A percentile compares a stretch with the other conserved stretches of the same genome.
phyloP scores from a whole-genome alignment of 1,139 yeast species.

The Taiozyma onychis region DNA sequence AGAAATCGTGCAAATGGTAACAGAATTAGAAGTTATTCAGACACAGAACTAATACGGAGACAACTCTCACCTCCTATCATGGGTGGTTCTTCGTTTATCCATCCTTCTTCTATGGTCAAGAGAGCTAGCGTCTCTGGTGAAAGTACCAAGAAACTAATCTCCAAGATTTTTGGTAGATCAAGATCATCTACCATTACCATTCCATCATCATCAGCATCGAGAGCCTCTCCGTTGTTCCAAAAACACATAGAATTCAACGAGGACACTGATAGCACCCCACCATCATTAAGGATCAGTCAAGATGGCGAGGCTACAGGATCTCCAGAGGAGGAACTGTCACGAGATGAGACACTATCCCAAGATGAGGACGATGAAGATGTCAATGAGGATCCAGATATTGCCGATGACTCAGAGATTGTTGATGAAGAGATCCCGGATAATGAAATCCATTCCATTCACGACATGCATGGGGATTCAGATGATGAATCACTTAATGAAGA shows the following conservation, averaged over 20 bases:
- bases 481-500: slow-evolving; percentile 2
- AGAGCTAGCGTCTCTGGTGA: slow-evolving; percentile 17
- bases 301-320: neutral
- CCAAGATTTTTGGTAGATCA: slow-evolving; percentile 14
- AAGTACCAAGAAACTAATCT: slow-evolving; percentile 10
- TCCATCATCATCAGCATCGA: neutral
- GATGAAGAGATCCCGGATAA: slow-evolving; percentile 16
- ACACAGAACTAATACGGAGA: slow-evolving; percentile 17
- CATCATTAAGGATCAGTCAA: neutral
- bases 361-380: slow-evolving; percentile 4
- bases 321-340: neutral
- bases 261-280: neutral
- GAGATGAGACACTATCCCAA: neutral
- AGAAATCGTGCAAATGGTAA: slow-evolving; percentile 11
- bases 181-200: slow-evolving; percentile 1
- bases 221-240: neutral
- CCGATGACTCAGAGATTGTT: slow-evolving; percentile 4
- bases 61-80: slow-evolving; percentile 18
- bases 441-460: slow-evolving; percentile 11
- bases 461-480: slow-evolving; percentile 10
- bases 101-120: slow-evolving; percentile 7
- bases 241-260: neutral
- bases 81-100: neutral
- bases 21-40: slow-evolving; percentile 19
- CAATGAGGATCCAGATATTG: slow-evolving; percentile 5